Evolutionary conservation across 306 rosid genomes (phyloP), one percentile per base, ranked within the genome.

Genomic region (Medicago lupulina): DNA sequence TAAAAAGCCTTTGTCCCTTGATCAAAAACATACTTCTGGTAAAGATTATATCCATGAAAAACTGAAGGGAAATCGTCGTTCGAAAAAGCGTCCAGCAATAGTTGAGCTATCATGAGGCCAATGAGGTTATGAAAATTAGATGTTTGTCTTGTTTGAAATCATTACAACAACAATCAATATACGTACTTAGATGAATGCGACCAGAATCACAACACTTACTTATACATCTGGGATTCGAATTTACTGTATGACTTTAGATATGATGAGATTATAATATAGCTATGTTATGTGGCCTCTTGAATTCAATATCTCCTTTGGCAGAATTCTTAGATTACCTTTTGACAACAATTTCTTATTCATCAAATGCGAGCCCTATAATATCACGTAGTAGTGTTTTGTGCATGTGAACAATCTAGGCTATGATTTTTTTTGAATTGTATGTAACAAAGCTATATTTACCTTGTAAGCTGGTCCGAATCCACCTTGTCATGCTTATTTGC

Each of bases 51-150:
- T 69, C 55, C 57, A 73, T 5, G 58, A 41, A 49, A 77, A 73
- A 73, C 71, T 65, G 40, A 79, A 84, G 80, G 79, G 71, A 28
- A 75, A 76, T 49, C 67, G 14, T 13, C 49, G 63, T 65, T 79
- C 87, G 16, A 80, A 70, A 64, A 91, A 89, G 79, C 80, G 87
- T 55, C 70, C 90, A 0, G 88, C 75, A 75, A 94, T 94, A 49
- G 76, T 87, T 40, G 96, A 85, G 78, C 93, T 94, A 36, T 81
- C 84, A n/a, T 84, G 78, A 67, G 60, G 13, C 8, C 14, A 19
- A 9, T 6, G 5, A 31, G n/a, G 11, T 67, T 38, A 55, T 39
- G 51, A 23, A 21, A 53, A 8, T 9, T 74, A 54, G 80, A 44
- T 18, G 44, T 11, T 3, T 31, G 38, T 49, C 57, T 47, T 71